phyloP scores from a whole-genome alignment of 331 rosid genomes.

The Rhamnella rubrinervis region DNA sequence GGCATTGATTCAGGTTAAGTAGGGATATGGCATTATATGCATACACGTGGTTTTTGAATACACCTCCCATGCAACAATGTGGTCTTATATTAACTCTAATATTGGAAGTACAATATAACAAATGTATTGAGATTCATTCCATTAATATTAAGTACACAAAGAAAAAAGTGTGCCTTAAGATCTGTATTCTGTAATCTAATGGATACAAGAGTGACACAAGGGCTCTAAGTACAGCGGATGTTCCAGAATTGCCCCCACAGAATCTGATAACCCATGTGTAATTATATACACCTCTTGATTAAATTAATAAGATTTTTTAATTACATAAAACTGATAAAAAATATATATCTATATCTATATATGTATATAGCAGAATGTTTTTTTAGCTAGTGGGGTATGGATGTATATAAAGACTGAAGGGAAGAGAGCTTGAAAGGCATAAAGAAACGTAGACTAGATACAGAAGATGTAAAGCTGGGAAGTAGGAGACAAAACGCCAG shows the following conservation, averaged over 20 bases:
- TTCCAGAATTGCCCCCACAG: conserved; percentile 37
- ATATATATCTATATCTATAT: conserved; percentile 7
- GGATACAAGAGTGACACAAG: conserved; percentile 37
- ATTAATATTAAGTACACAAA: not conserved
- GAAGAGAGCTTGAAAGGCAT: conserved; percentile 15
- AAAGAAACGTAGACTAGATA: conserved; percentile 30
- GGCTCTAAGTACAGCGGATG: conserved; percentile 24
- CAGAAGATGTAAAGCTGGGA: conserved; percentile 18
- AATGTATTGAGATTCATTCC: conserved; percentile 27
- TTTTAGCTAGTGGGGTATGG: conserved; percentile 33
- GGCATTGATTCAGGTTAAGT: too few relatives aligned
- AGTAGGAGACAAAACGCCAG: not conserved
- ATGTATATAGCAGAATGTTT: conserved; percentile 48
- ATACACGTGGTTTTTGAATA: too few relatives aligned
- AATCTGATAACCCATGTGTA: conserved; percentile 41
- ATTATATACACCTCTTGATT: not conserved
- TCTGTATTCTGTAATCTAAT: conserved; percentile 33
- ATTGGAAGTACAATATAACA: not conserved
- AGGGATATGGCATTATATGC: too few relatives aligned
- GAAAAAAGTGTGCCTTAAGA: conserved; percentile 35
- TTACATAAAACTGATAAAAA: conserved; percentile 14
- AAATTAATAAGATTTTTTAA: conserved; percentile 3
- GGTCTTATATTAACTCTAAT: not conserved
- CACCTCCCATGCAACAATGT: not conserved
- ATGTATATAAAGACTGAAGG: conserved; percentile 14